phyloP scores from a whole-genome alignment of 2,329 filamentous ascomycete species.

The Cadophora sp. region DNA sequence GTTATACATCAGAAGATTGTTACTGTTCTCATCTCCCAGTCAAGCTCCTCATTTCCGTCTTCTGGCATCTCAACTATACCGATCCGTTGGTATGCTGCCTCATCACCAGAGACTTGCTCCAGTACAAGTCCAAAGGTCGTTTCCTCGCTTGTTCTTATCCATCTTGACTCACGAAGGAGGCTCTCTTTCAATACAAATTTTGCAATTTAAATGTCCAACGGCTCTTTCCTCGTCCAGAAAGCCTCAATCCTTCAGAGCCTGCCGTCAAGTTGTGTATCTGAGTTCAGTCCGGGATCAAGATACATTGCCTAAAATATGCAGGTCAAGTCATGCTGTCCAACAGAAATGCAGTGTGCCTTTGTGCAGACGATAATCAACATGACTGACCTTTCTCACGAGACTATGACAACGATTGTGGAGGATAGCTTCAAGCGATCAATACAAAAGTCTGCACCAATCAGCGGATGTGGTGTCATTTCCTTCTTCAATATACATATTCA shows the following conservation, averaged over 20 bases:
- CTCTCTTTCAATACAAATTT: neutral
- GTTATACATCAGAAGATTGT: no score
- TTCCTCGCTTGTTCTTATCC: neutral
- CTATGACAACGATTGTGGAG: no score
- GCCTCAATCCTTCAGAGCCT: neutral
- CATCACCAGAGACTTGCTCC: neutral
- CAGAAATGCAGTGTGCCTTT: neutral
- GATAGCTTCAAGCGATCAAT: no score
- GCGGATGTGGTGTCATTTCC: no score
- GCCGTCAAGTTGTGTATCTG: neutral
- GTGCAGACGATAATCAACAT: neutral
- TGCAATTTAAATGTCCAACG: neutral
- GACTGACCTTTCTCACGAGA: neutral
- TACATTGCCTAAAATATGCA: neutral
- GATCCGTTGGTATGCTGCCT: neutral
- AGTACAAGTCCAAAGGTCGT: neutral
- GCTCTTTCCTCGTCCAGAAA: neutral
- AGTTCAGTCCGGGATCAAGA: neutral
- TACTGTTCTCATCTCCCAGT: neutral
- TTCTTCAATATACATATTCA: conserved; percentile 15
- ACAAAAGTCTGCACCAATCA: no score
- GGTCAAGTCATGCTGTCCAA: neutral
- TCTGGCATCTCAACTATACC: neutral
- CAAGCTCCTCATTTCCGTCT: neutral
- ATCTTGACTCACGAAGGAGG: neutral